Evolutionary conservation across 164 flowering plant genomes (phyloP), one percentile per base, ranked within the genome.

Genomic region (Vitis rotundifolia): DNA sequence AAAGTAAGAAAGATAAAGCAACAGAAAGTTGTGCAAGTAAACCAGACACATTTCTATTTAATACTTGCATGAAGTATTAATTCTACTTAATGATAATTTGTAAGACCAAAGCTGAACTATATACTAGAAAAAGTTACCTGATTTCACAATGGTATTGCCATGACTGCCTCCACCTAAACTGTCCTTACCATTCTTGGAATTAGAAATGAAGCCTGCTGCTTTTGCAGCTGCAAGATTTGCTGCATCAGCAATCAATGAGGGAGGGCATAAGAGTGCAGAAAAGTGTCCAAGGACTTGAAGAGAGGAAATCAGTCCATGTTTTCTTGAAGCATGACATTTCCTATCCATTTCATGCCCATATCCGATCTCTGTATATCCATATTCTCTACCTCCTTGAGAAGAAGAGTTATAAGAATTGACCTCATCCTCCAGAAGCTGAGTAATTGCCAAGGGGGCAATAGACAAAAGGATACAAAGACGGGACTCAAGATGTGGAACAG

Each of bases 401-500:
- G 81, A 65, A 63, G 78, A 68, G 55, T 64, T 68, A 65, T 44
- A 11, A 19, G 71, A 47, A 44, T 76, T 67, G 64, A 67, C 75
- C 61, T 85, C 89, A 67, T 89, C 87, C 59, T 87, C 85, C 74
- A 94, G 59, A 68, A 94, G 71, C 71, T 81, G 79, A 68, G 74
- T 84, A 82, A 92, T 84, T 1, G 94, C 88, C 80, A 92, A 82
- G 28, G 97, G 87, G 22, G 81, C 82, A 68, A 92, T 86, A 52
- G 89, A 89, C 76, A 94, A 73, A 63, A 94, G 89, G 76, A 90
- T 69, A 77, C 94, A 87, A 69, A 94, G 82, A 50, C 99, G 92
- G 53, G 97, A 74, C 74, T 91, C 97, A 63, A 92, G 92, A 76
- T 90, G 97, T 47, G 99, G 97, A 47, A 89, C 73, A 26, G 99